Percentiles rank a stretch among this genome's conserved stretches.
Evolutionary conservation across 768 basidiomycete species (phyloP).

Genomic region (Mycena indigotica): DNA sequence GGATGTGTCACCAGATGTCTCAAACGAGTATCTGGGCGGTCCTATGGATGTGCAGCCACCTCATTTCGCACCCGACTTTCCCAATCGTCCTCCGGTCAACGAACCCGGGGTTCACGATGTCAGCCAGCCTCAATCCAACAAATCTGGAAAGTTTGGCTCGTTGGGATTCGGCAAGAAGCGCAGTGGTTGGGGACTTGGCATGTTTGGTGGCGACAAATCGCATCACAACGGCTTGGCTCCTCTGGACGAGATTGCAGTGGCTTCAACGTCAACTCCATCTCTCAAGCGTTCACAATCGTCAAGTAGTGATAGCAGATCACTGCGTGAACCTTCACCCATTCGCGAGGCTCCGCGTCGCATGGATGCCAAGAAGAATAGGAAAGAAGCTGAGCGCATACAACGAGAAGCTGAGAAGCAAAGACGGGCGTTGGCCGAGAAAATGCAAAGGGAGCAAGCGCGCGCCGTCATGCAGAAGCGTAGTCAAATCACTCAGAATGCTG

Average conservation of each 20-base stretch:
- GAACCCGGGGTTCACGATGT: slow-evolving; percentile 40
- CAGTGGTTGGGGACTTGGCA: slow-evolving; percentile 63
- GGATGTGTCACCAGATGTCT: slow-evolving; percentile 56
- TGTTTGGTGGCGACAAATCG: slow-evolving; percentile 77
- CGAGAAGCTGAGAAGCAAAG: slow-evolving; percentile 85
- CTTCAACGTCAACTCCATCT: slow-evolving; percentile 58
- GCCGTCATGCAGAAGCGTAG: slow-evolving; percentile 91
- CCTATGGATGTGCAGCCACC: slow-evolving; percentile 57
- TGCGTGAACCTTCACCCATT: slow-evolving; percentile 56
- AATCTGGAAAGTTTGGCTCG: slow-evolving; percentile 58
- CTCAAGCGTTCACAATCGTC: slow-evolving; percentile 81
- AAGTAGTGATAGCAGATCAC: slow-evolving; percentile 70
- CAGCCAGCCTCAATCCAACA: slow-evolving; percentile 47
- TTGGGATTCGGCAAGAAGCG: slow-evolving; percentile 72
- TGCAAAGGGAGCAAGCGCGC: slow-evolving; percentile 83
- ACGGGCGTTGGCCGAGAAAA: slow-evolving; percentile 72
- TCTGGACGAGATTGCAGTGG: slow-evolving; percentile 68
- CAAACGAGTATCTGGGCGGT: slow-evolving; percentile 44
- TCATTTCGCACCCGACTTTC: slow-evolving; percentile 55
- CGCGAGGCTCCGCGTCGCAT: slow-evolving; percentile 40
- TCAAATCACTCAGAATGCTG: slow-evolving; percentile 62
- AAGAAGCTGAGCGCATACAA: slow-evolving; percentile 76
- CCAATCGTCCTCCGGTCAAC: slow-evolving; percentile 42
- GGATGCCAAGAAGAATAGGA: slow-evolving; percentile 78
- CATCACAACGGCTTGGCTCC: slow-evolving; percentile 65